Conservation (phyloP, 495 filamentous ascomycete genomes). For the Friedmanniomyces simplex region DNA sequence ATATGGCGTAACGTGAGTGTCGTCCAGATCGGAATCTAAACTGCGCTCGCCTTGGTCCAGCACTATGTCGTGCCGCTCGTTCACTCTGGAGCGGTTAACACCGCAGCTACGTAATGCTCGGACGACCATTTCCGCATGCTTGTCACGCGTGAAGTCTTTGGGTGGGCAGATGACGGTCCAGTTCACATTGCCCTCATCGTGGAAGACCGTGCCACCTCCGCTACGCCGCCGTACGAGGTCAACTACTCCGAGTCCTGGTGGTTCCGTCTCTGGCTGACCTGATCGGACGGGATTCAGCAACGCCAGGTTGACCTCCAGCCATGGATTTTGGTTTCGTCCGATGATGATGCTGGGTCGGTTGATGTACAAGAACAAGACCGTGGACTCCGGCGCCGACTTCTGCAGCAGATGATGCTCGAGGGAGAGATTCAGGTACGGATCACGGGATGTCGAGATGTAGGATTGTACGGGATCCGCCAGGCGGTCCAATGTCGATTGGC, state of each 20-base stretch:
- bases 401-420: constrained; percentile 85
- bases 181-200: constrained; percentile 86
- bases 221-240: constrained; percentile 69
- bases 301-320: constrained; percentile 74
- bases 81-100: constrained; percentile 50
- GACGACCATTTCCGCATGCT: constrained; percentile 84
- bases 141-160: constrained; percentile 63
- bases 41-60: constrained; percentile 41
- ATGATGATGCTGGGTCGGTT: constrained; percentile 81
- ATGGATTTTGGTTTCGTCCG: constrained; percentile 95
- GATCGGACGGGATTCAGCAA: constrained; percentile 32
- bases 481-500: constrained; percentile 1
- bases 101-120: constrained; percentile 56
- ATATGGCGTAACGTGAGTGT: constrained; percentile 31
- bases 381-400: constrained; percentile 56
- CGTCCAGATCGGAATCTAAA: constrained; percentile 20
- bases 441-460: constrained; percentile 61
- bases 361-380: constrained; percentile 73
- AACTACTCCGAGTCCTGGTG: constrained; percentile 33
- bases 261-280: constrained; percentile 15
- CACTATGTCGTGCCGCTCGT: constrained; percentile 89
- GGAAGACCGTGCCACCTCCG: constrained; percentile 88
- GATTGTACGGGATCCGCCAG: constrained; percentile 42
- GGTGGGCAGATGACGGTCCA: constrained; percentile 82
- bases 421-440: constrained; percentile 90